phyloP scores from a whole-genome alignment of 2,329 filamentous ascomycete species.

The Pochonia chlamydosporia region DNA sequence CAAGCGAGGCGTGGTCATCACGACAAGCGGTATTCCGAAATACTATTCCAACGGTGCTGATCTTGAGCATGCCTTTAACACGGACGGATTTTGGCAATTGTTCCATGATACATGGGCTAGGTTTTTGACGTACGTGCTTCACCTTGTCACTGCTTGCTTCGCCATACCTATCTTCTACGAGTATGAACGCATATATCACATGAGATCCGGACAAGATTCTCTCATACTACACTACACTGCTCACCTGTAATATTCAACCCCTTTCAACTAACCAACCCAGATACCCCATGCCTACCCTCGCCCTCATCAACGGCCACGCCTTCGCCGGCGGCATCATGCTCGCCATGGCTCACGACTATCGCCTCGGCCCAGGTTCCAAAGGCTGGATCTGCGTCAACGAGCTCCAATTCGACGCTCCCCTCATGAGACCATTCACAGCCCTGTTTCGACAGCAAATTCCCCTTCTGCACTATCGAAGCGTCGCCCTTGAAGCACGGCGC shows the following conservation, averaged over 20 bases:
- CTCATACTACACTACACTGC: background rate
- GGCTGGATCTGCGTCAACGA: conserved; percentile 78
- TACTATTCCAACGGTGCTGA: conserved; percentile 82
- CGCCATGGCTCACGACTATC: conserved; percentile 79
- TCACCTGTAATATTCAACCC: background rate
- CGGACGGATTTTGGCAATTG: conserved; percentile 55
- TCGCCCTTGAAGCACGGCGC: conserved; percentile 67
- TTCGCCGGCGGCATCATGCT: conserved; percentile 70
- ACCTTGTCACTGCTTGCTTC: conserved; percentile 15
- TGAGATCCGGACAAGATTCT: too few relatives aligned
- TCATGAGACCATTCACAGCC: conserved; percentile 65
- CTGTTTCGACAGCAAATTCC: conserved; percentile 67
- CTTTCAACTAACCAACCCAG: conserved; percentile 11
- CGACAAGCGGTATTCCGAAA: conserved; percentile 67
- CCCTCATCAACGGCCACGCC: conserved; percentile 71
- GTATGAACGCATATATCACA: too few relatives aligned
- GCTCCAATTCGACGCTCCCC: conserved; percentile 69
- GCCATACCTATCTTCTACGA: too few relatives aligned
- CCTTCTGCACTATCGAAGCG: conserved; percentile 48
- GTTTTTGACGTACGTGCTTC: conserved; percentile 31
- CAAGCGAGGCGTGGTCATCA: conserved; percentile 66
- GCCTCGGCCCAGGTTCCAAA: conserved; percentile 62
- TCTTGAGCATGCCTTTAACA: conserved; percentile 54
- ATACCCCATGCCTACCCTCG: conserved; percentile 77
- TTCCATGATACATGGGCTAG: conserved; percentile 61